Evolutionary conservation across 306 rosid genomes (phyloP), one percentile per base, ranked within the genome.

Genomic region (Begonia peltatifolia): DNA sequence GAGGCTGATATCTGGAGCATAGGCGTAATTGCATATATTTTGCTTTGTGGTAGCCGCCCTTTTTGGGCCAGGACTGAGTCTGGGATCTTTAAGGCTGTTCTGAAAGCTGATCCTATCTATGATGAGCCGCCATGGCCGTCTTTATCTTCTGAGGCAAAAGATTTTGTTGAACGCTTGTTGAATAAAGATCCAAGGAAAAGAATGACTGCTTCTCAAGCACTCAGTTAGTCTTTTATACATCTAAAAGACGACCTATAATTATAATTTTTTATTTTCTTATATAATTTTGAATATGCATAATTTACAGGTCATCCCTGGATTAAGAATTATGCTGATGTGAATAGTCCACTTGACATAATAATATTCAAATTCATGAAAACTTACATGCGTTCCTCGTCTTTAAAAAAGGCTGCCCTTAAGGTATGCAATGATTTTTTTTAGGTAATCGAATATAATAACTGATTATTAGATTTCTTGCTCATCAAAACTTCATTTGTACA

Each of bases 271-370:
- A n/a, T n/a, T n/a, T n/a, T n/a, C n/a, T n/a, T n/a, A n/a, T n/a
- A n/a, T n/a, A n/a, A n/a, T n/a, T n/a, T n/a, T n/a, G n/a, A n/a
- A n/a, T n/a, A n/a, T n/a, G n/a, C n/a, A n/a, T n/a, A n/a, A n/a
- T n/a, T n/a, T n/a, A n/a, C 85, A 90, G 97, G 95, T 67, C 97
- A 90, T 66, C 80, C 95, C 3, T 85, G 95, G 97, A 77, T 90
- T 60, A 85, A 62, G 65, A 69, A 61, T 66, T 75, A 48, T 41
- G 73, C 63, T 62, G 79, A 73, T 55, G 80, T 80, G 50, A 71
- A 80, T n/a, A 74, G 79, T 76, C 47, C 87, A 25, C 38, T 90
- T 65, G 97, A 90, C 73, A 63, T 90, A 74, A 69, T 71, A 42
- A 74, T 76, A 61, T 77, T 90, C 65, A 90, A 85, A 71, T 94